Base-by-base conservation (phyloP, 306 rosid genomes). In the Cucumis cinereus region DNA sequence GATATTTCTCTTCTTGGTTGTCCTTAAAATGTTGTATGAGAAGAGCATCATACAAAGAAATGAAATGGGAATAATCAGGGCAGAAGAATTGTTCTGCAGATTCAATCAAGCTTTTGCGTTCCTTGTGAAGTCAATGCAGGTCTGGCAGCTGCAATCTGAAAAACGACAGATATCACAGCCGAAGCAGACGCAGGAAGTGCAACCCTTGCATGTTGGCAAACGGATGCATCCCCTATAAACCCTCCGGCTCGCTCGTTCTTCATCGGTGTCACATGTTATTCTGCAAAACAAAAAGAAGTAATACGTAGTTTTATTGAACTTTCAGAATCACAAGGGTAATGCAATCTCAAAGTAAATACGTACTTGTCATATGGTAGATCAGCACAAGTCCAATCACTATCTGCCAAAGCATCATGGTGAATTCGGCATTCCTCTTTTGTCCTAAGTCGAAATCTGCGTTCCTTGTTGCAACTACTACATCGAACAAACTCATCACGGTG, bases 121-220 rank as follows among this genome's bases (percentile, higher is more conserved):
- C 80, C 80, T 90, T 24, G 97, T 91, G 77, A 94, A 94, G 90
- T 91, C 97, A 28, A 88, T 85, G 83, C 98, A 94, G 52, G 96
- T 94, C 89, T 91, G 98, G 91, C 97, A 94, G 84, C 88, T 85
- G 89, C 97, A 94, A 81, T 94, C 97, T 10, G 96, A 91, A 83
- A 91, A 91, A 8, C 97, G 97, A 82, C 98, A 93, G 69, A 87
- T 84, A 49, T 90, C 92, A 76, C 97, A 93, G 3, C 97, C 96
- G 64, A 93, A 93, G 86, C 98, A 93, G 72, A 93, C 98, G 52
- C 98, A 93, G 35, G 97, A 90, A 78, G 97, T 91, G 87, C 98
- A 93, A 54, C 98, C 98, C 80, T 87, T 89, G 91, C 98, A 93
- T 8, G 97, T 90, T 26, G 96, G 92, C 8, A 92, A 83, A 43